phyloP scores from a whole-genome alignment of 225 moss, liverwort and hornwort species.

The Physcomitrellopsis africana region DNA sequence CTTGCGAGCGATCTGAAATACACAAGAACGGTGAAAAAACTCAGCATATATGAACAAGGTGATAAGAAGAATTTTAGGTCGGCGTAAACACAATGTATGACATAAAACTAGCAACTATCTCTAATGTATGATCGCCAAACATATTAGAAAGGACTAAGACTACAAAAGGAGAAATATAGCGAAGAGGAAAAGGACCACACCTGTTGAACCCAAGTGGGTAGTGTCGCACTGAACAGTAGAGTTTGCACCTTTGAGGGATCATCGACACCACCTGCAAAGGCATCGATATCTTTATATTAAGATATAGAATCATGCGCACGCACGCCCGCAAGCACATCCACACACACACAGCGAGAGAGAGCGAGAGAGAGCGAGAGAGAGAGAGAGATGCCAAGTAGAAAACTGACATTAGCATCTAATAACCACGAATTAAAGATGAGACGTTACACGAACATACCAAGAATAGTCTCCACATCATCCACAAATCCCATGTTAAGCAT shows the following conservation, averaged over 20 bases:
- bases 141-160: background rate
- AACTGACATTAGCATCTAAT: too few relatives aligned
- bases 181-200: conserved; percentile 3
- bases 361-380: too few relatives aligned
- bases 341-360: too few relatives aligned
- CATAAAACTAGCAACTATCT: background rate
- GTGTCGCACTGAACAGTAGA: conserved; percentile 88
- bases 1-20: conserved; percentile 64
- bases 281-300: too few relatives aligned
- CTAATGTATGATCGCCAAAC: background rate
- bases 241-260: conserved; percentile 81
- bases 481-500: conserved; percentile 99
- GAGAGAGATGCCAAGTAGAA: too few relatives aligned
- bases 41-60: too few relatives aligned
- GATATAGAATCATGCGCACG: too few relatives aligned
- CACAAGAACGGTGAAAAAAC: too few relatives aligned
- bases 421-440: too few relatives aligned
- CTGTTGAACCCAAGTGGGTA: conserved; percentile 90
- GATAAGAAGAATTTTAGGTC: too few relatives aligned
- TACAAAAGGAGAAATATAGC: background rate
- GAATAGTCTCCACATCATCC: conserved; percentile 89
- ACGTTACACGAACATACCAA: conserved; percentile 31
- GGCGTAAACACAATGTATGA: too few relatives aligned
- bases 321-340: too few relatives aligned
- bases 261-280: conserved; percentile 66